phyloP scores from a whole-genome alignment of 441 rosid species.

The Mallotus repandus region DNA sequence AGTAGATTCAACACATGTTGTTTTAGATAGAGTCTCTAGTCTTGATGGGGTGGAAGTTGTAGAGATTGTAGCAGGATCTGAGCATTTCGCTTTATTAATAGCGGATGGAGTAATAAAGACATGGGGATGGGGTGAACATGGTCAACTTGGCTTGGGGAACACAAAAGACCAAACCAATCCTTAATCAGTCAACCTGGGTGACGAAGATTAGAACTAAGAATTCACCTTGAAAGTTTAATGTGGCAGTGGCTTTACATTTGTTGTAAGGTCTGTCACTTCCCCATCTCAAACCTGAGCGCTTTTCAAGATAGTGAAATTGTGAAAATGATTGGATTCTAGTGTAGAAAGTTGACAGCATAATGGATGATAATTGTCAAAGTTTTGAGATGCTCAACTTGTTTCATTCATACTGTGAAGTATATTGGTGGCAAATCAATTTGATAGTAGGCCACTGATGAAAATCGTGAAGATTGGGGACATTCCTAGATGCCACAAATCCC shows the following conservation, averaged over 20 bases:
- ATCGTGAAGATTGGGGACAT: neutral
- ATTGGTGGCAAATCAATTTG: too few species aligned
- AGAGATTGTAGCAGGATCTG: slow-evolving; percentile 82
- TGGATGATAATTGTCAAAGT: neutral
- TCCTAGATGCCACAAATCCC: neutral
- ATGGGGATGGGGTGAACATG: slow-evolving; percentile 99
- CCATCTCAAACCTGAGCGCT: slow-evolving; percentile 7
- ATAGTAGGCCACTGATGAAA: neutral
- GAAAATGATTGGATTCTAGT: neutral
- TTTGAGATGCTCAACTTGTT: too few species aligned
- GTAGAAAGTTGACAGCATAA: neutral
- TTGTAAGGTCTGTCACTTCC: slow-evolving; percentile 21
- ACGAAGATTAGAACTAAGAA: slow-evolving; percentile 20
- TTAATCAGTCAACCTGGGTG: slow-evolving; percentile 35
- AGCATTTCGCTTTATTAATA: slow-evolving; percentile 75
- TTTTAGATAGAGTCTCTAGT: slow-evolving; percentile 43
- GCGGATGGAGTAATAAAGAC: slow-evolving; percentile 59
- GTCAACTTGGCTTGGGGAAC: slow-evolving; percentile 82
- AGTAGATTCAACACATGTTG: slow-evolving; percentile 30
- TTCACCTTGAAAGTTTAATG: slow-evolving; percentile 44
- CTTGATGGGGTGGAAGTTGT: slow-evolving; percentile 45
- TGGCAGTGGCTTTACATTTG: slow-evolving; percentile 83
- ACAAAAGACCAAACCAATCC: slow-evolving; percentile 57
- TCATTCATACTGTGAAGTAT: neutral
- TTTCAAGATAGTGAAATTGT: neutral